phyloP scores from a whole-genome alignment of 2,329 filamentous ascomycete genomes.

The Helotiales sp. region DNA sequence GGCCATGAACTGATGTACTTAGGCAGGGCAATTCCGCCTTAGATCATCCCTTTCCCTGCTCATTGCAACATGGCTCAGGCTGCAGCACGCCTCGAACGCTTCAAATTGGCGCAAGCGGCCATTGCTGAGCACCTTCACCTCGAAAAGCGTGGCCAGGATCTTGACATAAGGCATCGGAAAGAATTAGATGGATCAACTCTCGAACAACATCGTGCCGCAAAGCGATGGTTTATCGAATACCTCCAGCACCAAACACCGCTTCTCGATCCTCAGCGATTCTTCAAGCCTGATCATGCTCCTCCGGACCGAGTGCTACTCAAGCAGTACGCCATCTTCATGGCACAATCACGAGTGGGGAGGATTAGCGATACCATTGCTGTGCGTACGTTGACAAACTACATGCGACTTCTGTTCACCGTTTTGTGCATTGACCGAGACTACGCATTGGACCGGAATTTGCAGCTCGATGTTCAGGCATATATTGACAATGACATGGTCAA shows the following conservation, averaged over 20 bases:
- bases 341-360: not conserved
- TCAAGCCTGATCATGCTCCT: not conserved
- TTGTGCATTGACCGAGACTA: not conserved
- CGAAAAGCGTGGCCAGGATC: not conserved
- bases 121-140: not conserved
- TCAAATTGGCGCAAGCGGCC: not conserved
- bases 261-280: not conserved
- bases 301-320: not conserved
- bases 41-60: not conserved
- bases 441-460: not conserved
- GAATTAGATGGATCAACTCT: not conserved
- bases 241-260: not conserved
- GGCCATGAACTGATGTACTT: not conserved
- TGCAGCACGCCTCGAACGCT: not conserved
- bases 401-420: not conserved
- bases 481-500: not conserved
- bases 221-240: not conserved
- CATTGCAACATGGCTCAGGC: not conserved
- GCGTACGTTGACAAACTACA: not conserved
- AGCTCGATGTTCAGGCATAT: not conserved
- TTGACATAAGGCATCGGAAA: not conserved
- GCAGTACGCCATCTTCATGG: not conserved
- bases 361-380: not conserved
- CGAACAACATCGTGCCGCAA: not conserved
- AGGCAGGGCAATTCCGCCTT: not conserved